These are phyloP conservation scores for Cenchrus fungigraminus DNA, from an alignment of 176 grass and related monocot genomes.

Conservation along the genomic window DNA sequence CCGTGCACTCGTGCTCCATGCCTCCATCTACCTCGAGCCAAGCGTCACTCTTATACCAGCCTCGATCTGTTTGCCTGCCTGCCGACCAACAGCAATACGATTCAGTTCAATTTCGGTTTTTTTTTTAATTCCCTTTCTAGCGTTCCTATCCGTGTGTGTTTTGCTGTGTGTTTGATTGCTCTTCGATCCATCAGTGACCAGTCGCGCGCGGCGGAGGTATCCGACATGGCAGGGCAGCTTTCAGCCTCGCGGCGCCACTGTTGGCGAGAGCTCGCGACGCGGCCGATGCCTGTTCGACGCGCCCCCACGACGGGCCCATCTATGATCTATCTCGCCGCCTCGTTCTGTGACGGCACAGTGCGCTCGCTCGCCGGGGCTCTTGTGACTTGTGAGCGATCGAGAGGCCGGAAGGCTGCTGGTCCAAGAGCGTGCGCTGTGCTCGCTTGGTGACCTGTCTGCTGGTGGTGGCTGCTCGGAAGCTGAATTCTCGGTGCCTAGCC, in stretches of 20 bases:
- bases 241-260: not conserved
- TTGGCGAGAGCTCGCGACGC: not conserved
- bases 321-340: not conserved
- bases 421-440: not conserved
- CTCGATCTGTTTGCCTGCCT: no score
- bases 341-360: not conserved
- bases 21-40: not conserved
- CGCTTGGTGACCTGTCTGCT: not conserved
- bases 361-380: not conserved
- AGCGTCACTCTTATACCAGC: no score
- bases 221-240: not conserved
- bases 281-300: not conserved
- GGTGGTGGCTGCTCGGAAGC: not conserved
- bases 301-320: no score
- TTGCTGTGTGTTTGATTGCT: no score
- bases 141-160: no score
- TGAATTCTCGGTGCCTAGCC: not conserved
- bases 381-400: not conserved
- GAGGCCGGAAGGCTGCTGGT: not conserved
- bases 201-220: not conserved
- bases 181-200: no score
- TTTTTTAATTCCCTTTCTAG: not conserved
- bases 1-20: not conserved
- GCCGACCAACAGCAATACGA: no score
- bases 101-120: not conserved